Conservation (phyloP, 2,329 filamentous ascomycete genomes). For the Trichoderma atroviride region DNA sequence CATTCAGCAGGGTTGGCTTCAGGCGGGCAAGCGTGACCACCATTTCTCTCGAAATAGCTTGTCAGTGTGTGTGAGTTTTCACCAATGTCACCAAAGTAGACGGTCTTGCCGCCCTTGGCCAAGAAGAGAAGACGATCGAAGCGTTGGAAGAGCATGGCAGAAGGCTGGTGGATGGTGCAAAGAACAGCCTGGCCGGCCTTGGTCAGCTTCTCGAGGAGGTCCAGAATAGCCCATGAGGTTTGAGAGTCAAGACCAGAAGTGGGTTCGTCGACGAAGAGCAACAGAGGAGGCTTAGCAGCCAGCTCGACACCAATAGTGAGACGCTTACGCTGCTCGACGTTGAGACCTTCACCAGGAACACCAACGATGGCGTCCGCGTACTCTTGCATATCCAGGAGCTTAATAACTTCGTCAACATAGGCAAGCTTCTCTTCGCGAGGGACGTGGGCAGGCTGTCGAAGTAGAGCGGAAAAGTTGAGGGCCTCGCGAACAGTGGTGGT, state of each 20-base stretch:
- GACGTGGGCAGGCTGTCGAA: slow-evolving; percentile 79
- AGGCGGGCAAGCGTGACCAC: slow-evolving; percentile 64
- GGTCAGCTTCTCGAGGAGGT: slow-evolving; percentile 85
- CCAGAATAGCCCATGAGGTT: slow-evolving; percentile 89
- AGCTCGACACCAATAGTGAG: slow-evolving; percentile 96
- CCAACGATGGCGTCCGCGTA: slow-evolving; percentile 91
- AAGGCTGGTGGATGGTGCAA: slow-evolving; percentile 98
- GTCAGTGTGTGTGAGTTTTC: slow-evolving; percentile 68
- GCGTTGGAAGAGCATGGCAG: slow-evolving; percentile 89
- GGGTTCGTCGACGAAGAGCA: slow-evolving; percentile 93
- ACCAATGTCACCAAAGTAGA: slow-evolving; percentile 82
- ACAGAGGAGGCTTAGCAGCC: slow-evolving; percentile 83
- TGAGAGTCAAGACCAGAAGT: slow-evolving; percentile 93
- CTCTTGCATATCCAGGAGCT: slow-evolving; percentile 84
- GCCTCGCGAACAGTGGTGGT: slow-evolving; percentile 89
- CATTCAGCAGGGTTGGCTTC: slow-evolving; percentile 81
- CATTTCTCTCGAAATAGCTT: slow-evolving; percentile 75
- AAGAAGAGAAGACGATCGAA: slow-evolving; percentile 83
- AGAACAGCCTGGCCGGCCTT: slow-evolving; percentile 89
- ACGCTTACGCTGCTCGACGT: slow-evolving; percentile 71
- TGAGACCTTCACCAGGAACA: slow-evolving; percentile 83
- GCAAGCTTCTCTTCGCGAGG: slow-evolving; percentile 75
- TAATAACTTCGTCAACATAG: slow-evolving; percentile 90
- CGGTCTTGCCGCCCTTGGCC: slow-evolving; percentile 72
- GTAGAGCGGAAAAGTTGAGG: slow-evolving; percentile 79